Conservation (phyloP, 108 stramenopile genomes). For the Nitzschia sp. region DNA sequence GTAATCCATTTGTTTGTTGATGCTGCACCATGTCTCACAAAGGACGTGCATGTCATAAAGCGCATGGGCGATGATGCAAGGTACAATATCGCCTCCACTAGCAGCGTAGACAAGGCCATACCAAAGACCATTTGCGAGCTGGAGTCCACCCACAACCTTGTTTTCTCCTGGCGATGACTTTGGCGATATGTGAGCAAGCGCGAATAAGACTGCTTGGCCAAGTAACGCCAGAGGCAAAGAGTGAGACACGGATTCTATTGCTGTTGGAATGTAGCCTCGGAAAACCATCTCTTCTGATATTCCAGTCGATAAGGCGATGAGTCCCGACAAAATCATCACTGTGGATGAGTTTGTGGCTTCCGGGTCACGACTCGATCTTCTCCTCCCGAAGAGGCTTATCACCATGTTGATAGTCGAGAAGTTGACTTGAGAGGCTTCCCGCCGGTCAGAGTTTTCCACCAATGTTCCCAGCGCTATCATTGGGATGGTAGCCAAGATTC, state of each 20-base stretch:
- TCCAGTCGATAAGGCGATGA: conserved; percentile 34
- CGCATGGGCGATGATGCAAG: conserved; percentile 48
- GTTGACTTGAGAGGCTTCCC: conserved; percentile 32
- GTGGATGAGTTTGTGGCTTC: conserved; percentile 22
- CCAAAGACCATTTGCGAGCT: conserved; percentile 48
- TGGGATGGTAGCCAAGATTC: conserved; percentile 46
- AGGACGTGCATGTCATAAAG: conserved; percentile 50
- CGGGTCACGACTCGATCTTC: conserved; percentile 20
- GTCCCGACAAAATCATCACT: conserved; percentile 19
- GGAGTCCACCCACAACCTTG: conserved; percentile 24
- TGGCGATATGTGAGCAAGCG: conserved; percentile 40
- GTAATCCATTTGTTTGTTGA: conserved; percentile 64
- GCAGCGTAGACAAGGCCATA: conserved; percentile 36
- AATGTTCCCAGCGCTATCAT: conserved; percentile 37
- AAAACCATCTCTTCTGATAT: conserved; percentile 60
- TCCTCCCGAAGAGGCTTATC: conserved; percentile 55
- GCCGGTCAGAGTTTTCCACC: conserved; percentile 36
- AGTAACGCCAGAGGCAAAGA: conserved; percentile 30
- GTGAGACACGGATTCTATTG: conserved; percentile 23
- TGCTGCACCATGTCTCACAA: conserved; percentile 37
- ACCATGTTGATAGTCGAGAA: conserved; percentile 60
- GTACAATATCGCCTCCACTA: conserved; percentile 46
- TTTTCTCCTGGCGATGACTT: conserved; percentile 41
- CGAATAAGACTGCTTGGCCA: conserved; percentile 52
- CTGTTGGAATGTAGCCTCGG: conserved; percentile 45